Percentiles rank a stretch among this genome's conserved stretches.
phyloP scores from a whole-genome alignment of 164 flowering plant genomes.

The Sextonia rubra region DNA sequence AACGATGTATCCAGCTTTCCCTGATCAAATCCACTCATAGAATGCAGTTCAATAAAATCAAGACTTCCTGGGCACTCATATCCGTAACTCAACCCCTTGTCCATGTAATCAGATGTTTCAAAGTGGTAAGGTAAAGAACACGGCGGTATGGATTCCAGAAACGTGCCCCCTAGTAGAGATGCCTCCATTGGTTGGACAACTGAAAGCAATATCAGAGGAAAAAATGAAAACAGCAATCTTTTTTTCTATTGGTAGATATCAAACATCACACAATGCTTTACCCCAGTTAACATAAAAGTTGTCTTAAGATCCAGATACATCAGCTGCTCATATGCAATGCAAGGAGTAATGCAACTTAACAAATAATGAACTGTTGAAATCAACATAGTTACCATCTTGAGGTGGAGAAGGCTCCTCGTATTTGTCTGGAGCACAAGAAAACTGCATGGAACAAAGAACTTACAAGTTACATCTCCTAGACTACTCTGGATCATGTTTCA shows the following conservation, averaged over 20 bases:
- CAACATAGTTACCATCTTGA: slow-evolving; percentile 29
- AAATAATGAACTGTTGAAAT: neutral
- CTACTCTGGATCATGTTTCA: slow-evolving; percentile 27
- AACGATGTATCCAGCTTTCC: slow-evolving; percentile 15
- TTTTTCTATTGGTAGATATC: neutral
- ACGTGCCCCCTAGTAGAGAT: slow-evolving; percentile 5
- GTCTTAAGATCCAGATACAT: no score
- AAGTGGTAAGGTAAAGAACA: slow-evolving; percentile 11
- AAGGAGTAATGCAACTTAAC: neutral
- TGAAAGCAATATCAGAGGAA: slow-evolving; percentile 8
- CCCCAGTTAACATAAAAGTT: neutral
- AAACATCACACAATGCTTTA: neutral
- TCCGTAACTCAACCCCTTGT: slow-evolving; percentile 5
- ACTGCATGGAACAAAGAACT: slow-evolving; percentile 14
- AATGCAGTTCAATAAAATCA: neutral
- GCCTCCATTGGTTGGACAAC: slow-evolving; percentile 14
- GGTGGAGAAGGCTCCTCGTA: slow-evolving; percentile 13
- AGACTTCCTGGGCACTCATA: slow-evolving; percentile 4
- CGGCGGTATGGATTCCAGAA: slow-evolving; percentile 2
- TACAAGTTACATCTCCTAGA: slow-evolving; percentile 21
- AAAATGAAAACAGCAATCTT: neutral
- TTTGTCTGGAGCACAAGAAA: slow-evolving; percentile 14
- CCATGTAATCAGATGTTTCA: slow-evolving; percentile 10
- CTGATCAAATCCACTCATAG: slow-evolving; percentile 6
- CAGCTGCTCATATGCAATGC: neutral